Base-by-base conservation (phyloP, 441 rosid species). In the Eutrema salsugineum region DNA sequence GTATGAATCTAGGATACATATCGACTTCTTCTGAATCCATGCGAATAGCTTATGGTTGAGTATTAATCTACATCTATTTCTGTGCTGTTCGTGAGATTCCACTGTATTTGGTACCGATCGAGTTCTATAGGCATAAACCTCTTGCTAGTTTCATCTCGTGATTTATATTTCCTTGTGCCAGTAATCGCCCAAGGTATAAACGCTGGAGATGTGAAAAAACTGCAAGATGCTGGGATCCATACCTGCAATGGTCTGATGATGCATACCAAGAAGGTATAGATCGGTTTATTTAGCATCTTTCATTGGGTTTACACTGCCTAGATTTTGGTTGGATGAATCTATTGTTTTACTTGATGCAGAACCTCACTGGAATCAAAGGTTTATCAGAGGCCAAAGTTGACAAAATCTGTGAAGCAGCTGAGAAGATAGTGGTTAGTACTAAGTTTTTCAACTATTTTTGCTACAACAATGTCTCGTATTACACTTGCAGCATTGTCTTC, bases 211-310 rank as follows among this genome's bases (percentile, higher is more conserved):
- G 90, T 93, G 54, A 95, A 93, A 59, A 95, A 95, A 63, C 89
- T 95, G 60, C 99, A 95, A 61, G 98, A 95, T 78, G 96, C 96
- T 32, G 98, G 97, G 80, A 93, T 95, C 59, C 83, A 89, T 56
- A 93, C 98, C 71, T 93, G 98, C 80, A 95, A 93, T 78, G 98
- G 97, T 57, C 88, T 93, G 83, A 91, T 91, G 98, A 93, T 91
- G 99, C 97, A 87, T 73, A 86, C 99, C 20, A 91, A 88, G 85
- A 87, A 95, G 95, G 93, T 88, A 61, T 16, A 30, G 32, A 19
- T 46, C 42, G 3, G 58, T 48, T 76, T 60, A 27, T 70, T 44
- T 46, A 49, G 19, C 14, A 11, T 40, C 8, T 0, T n/a, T 33
- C 33, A 8, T 39, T 62, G 68, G 16, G 11, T 42, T 11, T 22